Evolutionary conservation across 2,329 filamentous ascomycete species (phyloP), one percentile per base, ranked within the genome.

Genomic region (Colletotrichum incanum): DNA sequence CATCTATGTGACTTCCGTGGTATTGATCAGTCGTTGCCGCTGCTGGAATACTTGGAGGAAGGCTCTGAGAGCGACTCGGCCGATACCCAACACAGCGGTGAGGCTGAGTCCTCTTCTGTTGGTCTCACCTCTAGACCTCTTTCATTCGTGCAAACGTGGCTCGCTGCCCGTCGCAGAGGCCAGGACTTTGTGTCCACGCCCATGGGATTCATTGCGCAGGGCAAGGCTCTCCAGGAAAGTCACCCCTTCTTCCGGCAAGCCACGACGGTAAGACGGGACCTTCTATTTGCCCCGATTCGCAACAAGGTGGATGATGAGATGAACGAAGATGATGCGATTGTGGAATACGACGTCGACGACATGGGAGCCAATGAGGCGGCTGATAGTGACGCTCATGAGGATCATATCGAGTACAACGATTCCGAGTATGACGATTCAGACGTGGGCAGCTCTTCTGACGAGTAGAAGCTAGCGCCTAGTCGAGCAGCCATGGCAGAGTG

Each of bases 141-240:
- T 6, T 80, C 77, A 0, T 90, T 90, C 75, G 75, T 91, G 0
- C 83, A 87, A 28, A 89, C 91, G 56, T 92, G 89, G 89, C 79
- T 91, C 0, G 80, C 86, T 0, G 71, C 89, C 0, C 83, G 87
- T 0, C 85, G 89, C 1, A 87, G 86, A 47, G 86, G 86, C 0
- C 88, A 90, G 67, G 89, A 92, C 70, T 85, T 91, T 63, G 76
- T 84, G 18, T 86, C 91, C 34, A 91, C 88, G 0, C 90, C 89
- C 0, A 90, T 91, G 84, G 89, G 89, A 0, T 88, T 86, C 75
- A 67, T 91, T 5, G 86, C 85, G 3, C 86, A 87, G 16, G 87
- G 88, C 16, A 88, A 87, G 71, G 76, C 80, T 0, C 79, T 92
- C 0, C 79, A 79, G 0, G 76, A 78, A 5, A 81, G 81, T 16